A percentile compares a stretch with the other conserved stretches of the same genome.
Conservation (phyloP, 2,329 filamentous ascomycete species). For the Boeremia lycopersici region DNA sequence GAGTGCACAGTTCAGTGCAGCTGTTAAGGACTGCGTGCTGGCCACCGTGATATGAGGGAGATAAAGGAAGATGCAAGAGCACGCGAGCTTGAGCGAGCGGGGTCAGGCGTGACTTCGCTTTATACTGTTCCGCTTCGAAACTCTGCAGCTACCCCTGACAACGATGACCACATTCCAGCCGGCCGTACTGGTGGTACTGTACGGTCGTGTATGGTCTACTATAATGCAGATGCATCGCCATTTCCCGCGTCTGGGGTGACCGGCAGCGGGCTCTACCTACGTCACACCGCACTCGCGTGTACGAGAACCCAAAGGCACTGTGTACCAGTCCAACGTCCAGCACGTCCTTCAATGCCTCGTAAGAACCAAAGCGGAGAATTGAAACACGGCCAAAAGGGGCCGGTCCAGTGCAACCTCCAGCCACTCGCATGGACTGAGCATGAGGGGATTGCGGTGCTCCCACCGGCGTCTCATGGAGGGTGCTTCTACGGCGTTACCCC, state of each 20-base stretch:
- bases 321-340: neutral
- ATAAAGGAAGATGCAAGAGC: conserved; percentile 20
- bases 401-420: neutral
- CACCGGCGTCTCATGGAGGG: neutral
- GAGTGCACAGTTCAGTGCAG: neutral
- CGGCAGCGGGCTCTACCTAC: neutral
- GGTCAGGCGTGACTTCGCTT: conserved; percentile 17
- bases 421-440: neutral
- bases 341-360: neutral
- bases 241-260: conserved; percentile 6
- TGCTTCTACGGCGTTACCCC: conserved; percentile 17
- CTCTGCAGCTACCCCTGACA: conserved; percentile 6
- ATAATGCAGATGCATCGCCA: neutral
- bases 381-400: too few relatives aligned
- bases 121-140: conserved; percentile 13
- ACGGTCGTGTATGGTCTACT: neutral
- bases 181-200: neutral
- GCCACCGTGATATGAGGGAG: conserved; percentile 17
- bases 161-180: conserved; percentile 7
- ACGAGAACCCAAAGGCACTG: neutral
- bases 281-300: conserved; percentile 3
- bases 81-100: conserved; percentile 17
- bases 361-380: neutral
- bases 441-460: neutral
- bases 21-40: conserved; percentile 5